These are phyloP conservation scores for Steccherinum ochraceum DNA, from an alignment of 768 basidiomycete genomes.

Conservation along the genomic window DNA sequence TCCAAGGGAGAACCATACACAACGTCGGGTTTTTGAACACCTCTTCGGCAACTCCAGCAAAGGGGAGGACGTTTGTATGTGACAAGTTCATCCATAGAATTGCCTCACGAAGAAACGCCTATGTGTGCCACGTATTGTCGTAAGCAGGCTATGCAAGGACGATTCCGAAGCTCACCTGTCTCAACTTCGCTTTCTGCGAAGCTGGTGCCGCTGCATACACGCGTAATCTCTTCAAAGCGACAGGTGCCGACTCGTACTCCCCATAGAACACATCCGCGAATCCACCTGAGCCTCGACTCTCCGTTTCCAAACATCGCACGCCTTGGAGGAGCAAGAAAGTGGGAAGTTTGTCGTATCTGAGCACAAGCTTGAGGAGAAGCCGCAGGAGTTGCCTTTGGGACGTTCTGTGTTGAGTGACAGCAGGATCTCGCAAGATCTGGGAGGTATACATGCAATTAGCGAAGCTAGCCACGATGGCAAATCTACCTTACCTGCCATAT, in stretches of 20 bases:
- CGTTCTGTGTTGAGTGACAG: not conserved
- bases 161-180: not conserved
- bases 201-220: not conserved
- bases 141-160: not conserved
- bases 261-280: conserved; percentile 4
- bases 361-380: not conserved
- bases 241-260: not conserved
- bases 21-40: not conserved
- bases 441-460: too few relatives aligned
- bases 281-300: not conserved
- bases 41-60: not conserved
- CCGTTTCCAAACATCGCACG: not conserved
- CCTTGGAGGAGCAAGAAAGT: not conserved
- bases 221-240: conserved; percentile 5
- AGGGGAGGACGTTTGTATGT: conserved; percentile 1
- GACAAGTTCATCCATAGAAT: conserved; percentile 3
- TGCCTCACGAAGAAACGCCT: conserved; percentile 4
- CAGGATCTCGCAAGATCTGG: not conserved
- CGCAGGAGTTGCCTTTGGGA: not conserved
- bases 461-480: too few relatives aligned
- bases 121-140: not conserved
- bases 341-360: not conserved
- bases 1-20: conserved; percentile 3
- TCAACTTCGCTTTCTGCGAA: not conserved
- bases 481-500: too few relatives aligned